A percentile compares a stretch with the other conserved stretches of the same genome.
phyloP scores from a whole-genome alignment of 345 rosid genomes.

The Sonneratia caseolaris region DNA sequence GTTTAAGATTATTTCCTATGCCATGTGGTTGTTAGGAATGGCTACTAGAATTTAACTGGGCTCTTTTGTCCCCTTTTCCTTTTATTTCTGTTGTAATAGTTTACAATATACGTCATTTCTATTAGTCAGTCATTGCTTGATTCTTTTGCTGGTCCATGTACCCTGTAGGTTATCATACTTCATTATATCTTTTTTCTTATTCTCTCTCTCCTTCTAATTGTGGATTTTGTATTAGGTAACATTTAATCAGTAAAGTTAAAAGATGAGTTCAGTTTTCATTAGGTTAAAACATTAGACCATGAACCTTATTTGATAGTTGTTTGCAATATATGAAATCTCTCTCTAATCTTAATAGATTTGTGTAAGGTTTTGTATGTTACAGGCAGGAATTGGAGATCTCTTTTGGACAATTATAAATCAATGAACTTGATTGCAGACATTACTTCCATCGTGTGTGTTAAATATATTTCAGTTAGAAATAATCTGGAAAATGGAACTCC shows the following conservation, averaged over 20 bases:
- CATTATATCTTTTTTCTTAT: background rate
- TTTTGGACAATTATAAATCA: background rate
- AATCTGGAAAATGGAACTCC: constrained; percentile 1
- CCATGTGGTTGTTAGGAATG: background rate
- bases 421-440: background rate
- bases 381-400: background rate
- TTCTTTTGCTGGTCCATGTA: background rate
- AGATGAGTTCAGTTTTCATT: background rate
- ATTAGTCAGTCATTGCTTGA: background rate
- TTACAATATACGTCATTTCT: background rate
- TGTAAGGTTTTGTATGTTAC: background rate
- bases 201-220: background rate
- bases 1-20: background rate
- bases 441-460: background rate
- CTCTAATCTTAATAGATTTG: background rate
- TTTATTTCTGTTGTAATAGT: background rate
- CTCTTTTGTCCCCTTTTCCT: background rate
- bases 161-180: background rate
- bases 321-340: no score
- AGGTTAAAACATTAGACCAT: background rate
- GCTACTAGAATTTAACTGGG: background rate
- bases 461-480: background rate
- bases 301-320: background rate
- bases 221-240: background rate
- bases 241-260: background rate